These are phyloP conservation scores for Recurvomyces mirabilis DNA, from an alignment of 495 filamentous ascomycete species.

Conservation along the genomic window DNA sequence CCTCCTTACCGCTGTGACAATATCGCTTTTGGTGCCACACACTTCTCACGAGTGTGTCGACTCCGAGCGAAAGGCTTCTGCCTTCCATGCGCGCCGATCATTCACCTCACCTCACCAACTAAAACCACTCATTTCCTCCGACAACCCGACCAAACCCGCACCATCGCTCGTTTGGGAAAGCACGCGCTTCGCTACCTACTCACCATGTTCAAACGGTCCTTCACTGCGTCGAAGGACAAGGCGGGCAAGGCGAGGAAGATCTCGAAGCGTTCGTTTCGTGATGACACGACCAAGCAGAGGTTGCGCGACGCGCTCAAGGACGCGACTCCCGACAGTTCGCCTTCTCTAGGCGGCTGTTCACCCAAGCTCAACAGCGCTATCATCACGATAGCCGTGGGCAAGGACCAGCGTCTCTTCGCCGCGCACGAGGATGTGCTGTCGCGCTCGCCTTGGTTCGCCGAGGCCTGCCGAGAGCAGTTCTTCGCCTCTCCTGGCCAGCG, in stretches of 20 bases:
- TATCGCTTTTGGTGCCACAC: constrained; percentile 11
- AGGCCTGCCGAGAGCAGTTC: constrained; percentile 45
- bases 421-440: constrained; percentile 57
- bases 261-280: constrained; percentile 60
- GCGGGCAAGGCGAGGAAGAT: constrained; percentile 68
- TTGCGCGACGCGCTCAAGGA: constrained; percentile 53
- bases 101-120: constrained; percentile 5
- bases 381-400: constrained; percentile 69
- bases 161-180: constrained; percentile 14
- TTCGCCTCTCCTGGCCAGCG: constrained; percentile 40
- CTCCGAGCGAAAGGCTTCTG: background rate
- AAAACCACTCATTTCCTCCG: constrained; percentile 16
- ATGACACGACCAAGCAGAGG: constrained; percentile 63
- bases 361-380: constrained; percentile 58
- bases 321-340: constrained; percentile 24
- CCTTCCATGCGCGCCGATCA: constrained; percentile 14
- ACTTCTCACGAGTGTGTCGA: background rate
- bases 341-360: constrained; percentile 35
- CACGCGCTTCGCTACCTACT: no score
- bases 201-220: constrained; percentile 78
- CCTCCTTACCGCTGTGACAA: constrained; percentile 14
- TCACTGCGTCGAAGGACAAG: constrained; percentile 51
- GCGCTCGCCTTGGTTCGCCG: constrained; percentile 48
- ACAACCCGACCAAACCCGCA: background rate
- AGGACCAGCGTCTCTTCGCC: constrained; percentile 66